Percentiles rank a stretch among this genome's conserved stretches.
Evolutionary conservation across 768 basidiomycete genomes (phyloP).

Genomic region (Lentinula sp.): DNA sequence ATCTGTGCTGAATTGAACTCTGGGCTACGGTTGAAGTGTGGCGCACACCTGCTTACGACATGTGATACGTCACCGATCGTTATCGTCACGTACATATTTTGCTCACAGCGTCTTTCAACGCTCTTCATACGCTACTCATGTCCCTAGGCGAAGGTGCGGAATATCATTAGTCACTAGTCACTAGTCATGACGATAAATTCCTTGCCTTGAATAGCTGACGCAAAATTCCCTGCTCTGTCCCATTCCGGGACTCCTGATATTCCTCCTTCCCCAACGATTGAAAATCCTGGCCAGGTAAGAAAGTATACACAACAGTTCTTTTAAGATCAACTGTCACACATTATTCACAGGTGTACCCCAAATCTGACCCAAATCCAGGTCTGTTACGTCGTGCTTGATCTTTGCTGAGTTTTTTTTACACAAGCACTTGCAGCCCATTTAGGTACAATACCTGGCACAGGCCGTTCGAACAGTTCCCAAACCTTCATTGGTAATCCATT

Average conservation of each 20-base stretch:
- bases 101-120: background rate
- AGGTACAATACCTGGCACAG: background rate
- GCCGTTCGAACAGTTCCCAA: background rate
- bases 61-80: background rate
- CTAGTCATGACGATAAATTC: background rate
- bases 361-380: slow-evolving; percentile 5
- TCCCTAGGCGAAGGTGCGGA: slow-evolving; percentile 3
- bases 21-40: background rate
- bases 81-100: no score
- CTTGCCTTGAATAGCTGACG: background rate
- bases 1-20: no score
- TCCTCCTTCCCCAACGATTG: slow-evolving; percentile 3
- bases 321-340: background rate
- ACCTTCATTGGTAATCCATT: slow-evolving; percentile 38
- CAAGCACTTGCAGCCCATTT: background rate
- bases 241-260: background rate
- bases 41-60: background rate
- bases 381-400: background rate
- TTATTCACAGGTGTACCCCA: background rate
- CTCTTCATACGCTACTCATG: background rate
- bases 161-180: background rate
- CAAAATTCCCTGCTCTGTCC: background rate
- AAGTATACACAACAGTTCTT: no score
- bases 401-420: no score
- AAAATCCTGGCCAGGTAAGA: slow-evolving; percentile 3